phyloP scores from a whole-genome alignment of 306 rosid genomes.

The Pyrus betulifolia region DNA sequence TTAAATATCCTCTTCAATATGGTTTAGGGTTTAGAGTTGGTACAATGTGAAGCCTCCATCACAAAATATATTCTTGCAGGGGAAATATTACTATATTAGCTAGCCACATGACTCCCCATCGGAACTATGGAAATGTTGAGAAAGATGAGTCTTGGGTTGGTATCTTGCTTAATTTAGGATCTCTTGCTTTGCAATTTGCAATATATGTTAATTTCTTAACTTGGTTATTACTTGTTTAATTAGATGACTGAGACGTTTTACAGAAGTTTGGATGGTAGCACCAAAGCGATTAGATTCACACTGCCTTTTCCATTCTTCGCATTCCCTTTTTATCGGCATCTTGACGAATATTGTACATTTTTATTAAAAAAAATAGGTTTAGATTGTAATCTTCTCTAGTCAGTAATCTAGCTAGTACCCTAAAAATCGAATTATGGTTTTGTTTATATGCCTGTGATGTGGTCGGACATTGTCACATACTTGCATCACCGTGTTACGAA shows the following conservation, averaged over 20 bases:
- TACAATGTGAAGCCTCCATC: too few relatives aligned
- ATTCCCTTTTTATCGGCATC: slow-evolving; percentile 26
- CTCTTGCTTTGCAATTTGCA: not conserved
- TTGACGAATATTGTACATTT: too few relatives aligned
- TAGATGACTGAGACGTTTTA: slow-evolving; percentile 66
- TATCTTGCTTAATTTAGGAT: slow-evolving; percentile 18
- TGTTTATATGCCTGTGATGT: slow-evolving; percentile 23
- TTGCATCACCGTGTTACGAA: slow-evolving; percentile 67
- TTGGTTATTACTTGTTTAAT: not conserved
- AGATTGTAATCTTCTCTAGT: not conserved
- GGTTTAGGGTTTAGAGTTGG: too few relatives aligned
- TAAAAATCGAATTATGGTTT: not conserved
- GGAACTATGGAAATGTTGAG: slow-evolving; percentile 82
- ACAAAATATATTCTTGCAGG: too few relatives aligned
- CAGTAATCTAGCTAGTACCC: too few relatives aligned
- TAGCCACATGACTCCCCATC: slow-evolving; percentile 83
- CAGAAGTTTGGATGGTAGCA: slow-evolving; percentile 36
- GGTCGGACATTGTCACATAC: slow-evolving; percentile 80
- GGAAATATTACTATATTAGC: too few relatives aligned
- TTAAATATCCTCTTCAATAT: too few relatives aligned
- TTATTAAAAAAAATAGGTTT: too few relatives aligned
- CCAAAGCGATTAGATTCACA: slow-evolving; percentile 50
- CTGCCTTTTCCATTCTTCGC: slow-evolving; percentile 65
- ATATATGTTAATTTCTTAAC: not conserved
- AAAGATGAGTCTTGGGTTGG: slow-evolving; percentile 89